Conservation (phyloP, 1,284 basidiomycete species). For the Ganoderma leucocontextum region DNA sequence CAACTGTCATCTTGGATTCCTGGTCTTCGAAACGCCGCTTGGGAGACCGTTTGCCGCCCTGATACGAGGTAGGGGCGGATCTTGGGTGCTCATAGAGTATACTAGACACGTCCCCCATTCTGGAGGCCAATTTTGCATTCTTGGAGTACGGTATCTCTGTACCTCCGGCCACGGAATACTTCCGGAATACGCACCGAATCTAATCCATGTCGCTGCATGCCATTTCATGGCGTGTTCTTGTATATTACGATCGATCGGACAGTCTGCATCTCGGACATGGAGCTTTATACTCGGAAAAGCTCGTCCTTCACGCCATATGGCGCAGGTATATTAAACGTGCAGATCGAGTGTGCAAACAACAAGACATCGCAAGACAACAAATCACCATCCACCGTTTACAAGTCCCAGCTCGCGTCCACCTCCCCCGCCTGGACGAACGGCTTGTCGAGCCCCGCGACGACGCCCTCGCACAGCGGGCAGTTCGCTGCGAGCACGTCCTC, state of each 20-base stretch:
- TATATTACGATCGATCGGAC: not conserved
- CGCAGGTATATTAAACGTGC: not conserved
- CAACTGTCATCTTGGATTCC: constrained; percentile 1
- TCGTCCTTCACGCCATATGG: not conserved
- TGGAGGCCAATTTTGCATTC: not conserved
- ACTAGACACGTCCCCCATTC: not conserved
- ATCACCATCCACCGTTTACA: constrained; percentile 50
- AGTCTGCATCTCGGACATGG: not conserved
- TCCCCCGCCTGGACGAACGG: constrained; percentile 88
- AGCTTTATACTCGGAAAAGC: not conserved
- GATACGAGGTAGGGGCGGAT: not conserved
- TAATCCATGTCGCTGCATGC: not conserved
- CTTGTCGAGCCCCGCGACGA: constrained; percentile 85
- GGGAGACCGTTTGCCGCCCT: not conserved
- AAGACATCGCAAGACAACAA: not conserved
- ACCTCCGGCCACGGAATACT: not conserved
- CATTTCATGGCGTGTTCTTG: too few relatives aligned
- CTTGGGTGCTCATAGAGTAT: not conserved
- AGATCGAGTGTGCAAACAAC: not conserved
- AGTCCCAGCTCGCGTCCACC: constrained; percentile 81
- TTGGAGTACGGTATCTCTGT: not conserved
- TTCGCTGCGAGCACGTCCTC: constrained; percentile 88
- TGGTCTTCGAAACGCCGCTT: not conserved
- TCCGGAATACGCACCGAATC: not conserved
- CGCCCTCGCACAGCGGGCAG: constrained; percentile 92